Evolutionary conservation across 1,284 basidiomycete genomes (phyloP).

Genomic region (Heimioporus retisporus): DNA sequence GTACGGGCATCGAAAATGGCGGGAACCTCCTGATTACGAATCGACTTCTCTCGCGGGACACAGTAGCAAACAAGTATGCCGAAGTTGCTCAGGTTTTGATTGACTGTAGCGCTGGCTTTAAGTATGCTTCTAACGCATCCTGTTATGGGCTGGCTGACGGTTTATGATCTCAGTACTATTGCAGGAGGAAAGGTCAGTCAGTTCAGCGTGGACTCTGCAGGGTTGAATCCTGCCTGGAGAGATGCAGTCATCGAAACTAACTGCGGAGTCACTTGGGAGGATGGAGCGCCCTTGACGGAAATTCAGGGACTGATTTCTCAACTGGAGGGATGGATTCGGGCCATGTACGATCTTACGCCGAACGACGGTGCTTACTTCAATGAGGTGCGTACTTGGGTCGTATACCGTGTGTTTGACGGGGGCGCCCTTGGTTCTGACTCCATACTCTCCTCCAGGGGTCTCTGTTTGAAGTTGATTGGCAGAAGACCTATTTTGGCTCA

Average conservation of each 20-base stretch:
- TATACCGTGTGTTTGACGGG: constrained; percentile 1
- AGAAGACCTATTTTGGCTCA: no score
- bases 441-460: constrained; percentile 44
- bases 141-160: neutral
- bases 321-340: constrained; percentile 40
- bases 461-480: constrained; percentile 14
- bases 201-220: constrained; percentile 47
- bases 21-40: constrained; percentile 44
- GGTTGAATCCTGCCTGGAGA: constrained; percentile 57
- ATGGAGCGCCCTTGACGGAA: constrained; percentile 40
- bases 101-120: constrained; percentile 16
- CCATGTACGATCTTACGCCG: constrained; percentile 24
- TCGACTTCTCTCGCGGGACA: constrained; percentile 48
- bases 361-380: no score
- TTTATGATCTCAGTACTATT: constrained; percentile 37
- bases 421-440: neutral
- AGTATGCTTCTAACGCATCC: constrained; percentile 14
- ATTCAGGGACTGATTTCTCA: constrained; percentile 40
- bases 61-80: constrained; percentile 39
- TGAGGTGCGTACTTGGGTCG: no score
- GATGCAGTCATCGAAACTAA: constrained; percentile 46
- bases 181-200: constrained; percentile 52
- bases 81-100: constrained; percentile 43
- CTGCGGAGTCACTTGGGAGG: constrained; percentile 42
- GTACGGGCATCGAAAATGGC: constrained; percentile 18